Evolutionary conservation across 257 asterid genomes (phyloP), one percentile per base, ranked within the genome.

Genomic region (Forsythia suspensa): DNA sequence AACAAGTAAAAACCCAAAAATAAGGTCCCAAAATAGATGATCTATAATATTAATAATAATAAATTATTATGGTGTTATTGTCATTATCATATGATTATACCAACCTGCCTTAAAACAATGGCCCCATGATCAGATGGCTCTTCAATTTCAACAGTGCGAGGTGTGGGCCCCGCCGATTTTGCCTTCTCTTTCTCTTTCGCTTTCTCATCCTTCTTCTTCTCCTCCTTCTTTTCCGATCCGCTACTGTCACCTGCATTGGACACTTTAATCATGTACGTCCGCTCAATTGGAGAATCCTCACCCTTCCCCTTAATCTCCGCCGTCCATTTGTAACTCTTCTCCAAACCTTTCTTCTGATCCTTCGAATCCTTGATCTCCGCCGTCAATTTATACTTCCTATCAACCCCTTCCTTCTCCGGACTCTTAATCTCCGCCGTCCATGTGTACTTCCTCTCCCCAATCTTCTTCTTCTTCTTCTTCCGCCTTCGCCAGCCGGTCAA

Each of bases 351-450:
- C 86, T 86, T 90, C 89, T 73, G 77, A 34, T 72, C 76, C 80
- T 84, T 86, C 78, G 89, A 92, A 39, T 79, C 90, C 85, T 91
- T 88, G 5, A 91, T 72, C 86, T 93, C 97, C 20, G 94, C 87
- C 76, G 85, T 82, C 99, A 93, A 91, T 36, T 89, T 86, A 74
- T 91, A 93, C 86, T 88, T 91, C 82, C 96, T 84, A 38, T 92
- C 89, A 67, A 85, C 41, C 18, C 89, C 89, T 61, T 77, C 92
- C 59, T 84, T 87, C 79, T 86, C 91, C 18, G 89, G 88, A 57
- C 76, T 77, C 94, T 90, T 89, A 12, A 91, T 87, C 94, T 95
- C 99, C 13, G 97, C 88, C 76, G 97, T 87, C 96, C 94, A 93
- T 42, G 96, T 88, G 90, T 92, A 92, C 90, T 85, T 95, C 89